A percentile compares a stretch with the other conserved stretches of the same genome.
These are phyloP conservation scores for Curvularia sp. DNA, from an alignment of 2,329 filamentous ascomycete genomes.

Conservation along the genomic window DNA sequence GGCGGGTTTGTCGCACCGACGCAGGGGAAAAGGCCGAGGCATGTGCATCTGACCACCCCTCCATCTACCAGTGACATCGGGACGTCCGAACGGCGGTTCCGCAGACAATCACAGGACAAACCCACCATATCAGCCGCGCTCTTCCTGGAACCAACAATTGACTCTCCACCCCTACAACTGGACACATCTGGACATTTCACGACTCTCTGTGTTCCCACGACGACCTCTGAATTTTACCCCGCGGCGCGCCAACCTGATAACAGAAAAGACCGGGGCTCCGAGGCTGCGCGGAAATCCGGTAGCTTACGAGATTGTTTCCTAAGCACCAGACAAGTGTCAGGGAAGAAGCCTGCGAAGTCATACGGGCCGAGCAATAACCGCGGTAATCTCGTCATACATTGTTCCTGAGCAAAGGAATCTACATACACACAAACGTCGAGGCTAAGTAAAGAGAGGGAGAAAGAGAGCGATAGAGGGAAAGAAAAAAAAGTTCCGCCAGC, in stretches of 20 bases:
- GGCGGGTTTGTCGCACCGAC: slow-evolving; percentile 11
- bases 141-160: background rate
- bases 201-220: background rate
- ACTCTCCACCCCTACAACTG: background rate
- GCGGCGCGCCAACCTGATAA: background rate
- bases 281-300: slow-evolving; percentile 7
- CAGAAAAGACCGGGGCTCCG: slow-evolving; percentile 1
- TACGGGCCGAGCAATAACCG: slow-evolving; percentile 2
- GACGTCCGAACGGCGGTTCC: slow-evolving; percentile 16
- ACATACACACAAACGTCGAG: background rate
- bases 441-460: background rate
- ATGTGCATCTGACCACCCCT: slow-evolving; percentile 15
- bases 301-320: slow-evolving; percentile 15
- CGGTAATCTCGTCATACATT: background rate
- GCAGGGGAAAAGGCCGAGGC: slow-evolving; percentile 22
- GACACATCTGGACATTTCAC: background rate
- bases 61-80: slow-evolving; percentile 14
- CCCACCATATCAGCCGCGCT: background rate
- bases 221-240: background rate
- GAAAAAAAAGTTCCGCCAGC: slow-evolving; percentile 4
- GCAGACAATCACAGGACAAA: slow-evolving; percentile 5
- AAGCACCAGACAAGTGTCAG: slow-evolving; percentile 7
- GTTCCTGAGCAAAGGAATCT: background rate
- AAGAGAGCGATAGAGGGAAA: background rate
- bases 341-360: slow-evolving; percentile 6